Conservation (phyloP, 495 filamentous ascomycete species). For the Pyronema omphalodes region DNA sequence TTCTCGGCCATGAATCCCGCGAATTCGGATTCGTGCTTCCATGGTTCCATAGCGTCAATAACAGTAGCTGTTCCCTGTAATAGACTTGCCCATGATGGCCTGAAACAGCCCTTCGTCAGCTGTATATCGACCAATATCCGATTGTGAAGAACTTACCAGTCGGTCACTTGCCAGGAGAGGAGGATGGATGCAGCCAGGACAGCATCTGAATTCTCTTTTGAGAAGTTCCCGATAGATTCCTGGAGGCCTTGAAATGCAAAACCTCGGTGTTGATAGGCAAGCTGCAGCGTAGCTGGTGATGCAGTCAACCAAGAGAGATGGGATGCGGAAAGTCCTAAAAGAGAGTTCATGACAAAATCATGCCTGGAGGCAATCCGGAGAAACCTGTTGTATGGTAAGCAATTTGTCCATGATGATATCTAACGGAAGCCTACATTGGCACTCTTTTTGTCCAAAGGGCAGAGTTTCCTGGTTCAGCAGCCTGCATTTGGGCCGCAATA, state of each 20-base stretch:
- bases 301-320: slow-evolving; percentile 75
- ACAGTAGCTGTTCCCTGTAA: slow-evolving; percentile 86
- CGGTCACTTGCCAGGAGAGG: slow-evolving; percentile 87
- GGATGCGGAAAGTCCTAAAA: slow-evolving; percentile 77
- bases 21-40: slow-evolving; percentile 78
- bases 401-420: slow-evolving; percentile 5
- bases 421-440: slow-evolving; percentile 44
- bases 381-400: slow-evolving; percentile 40
- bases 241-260: slow-evolving; percentile 74
- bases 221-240: slow-evolving; percentile 69
- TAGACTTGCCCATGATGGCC: slow-evolving; percentile 77
- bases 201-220: slow-evolving; percentile 71
- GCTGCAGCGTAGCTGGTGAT: slow-evolving; percentile 61
- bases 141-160: slow-evolving; percentile 52
- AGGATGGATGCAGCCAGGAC: slow-evolving; percentile 82
- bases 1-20: slow-evolving; percentile 65
- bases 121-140: neutral
- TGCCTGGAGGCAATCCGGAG: slow-evolving; percentile 62
- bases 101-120: slow-evolving; percentile 24
- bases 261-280: slow-evolving; percentile 72
- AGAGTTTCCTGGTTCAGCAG: slow-evolving; percentile 58
- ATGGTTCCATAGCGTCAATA: slow-evolving; percentile 76
- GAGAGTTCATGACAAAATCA: slow-evolving; percentile 79
- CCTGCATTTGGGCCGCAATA: slow-evolving; percentile 64
- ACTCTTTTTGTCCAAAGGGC: slow-evolving; percentile 85